These are phyloP conservation scores for Pisolithus marmoratus DNA, from an alignment of 768 basidiomycete species.

Conservation along the genomic window DNA sequence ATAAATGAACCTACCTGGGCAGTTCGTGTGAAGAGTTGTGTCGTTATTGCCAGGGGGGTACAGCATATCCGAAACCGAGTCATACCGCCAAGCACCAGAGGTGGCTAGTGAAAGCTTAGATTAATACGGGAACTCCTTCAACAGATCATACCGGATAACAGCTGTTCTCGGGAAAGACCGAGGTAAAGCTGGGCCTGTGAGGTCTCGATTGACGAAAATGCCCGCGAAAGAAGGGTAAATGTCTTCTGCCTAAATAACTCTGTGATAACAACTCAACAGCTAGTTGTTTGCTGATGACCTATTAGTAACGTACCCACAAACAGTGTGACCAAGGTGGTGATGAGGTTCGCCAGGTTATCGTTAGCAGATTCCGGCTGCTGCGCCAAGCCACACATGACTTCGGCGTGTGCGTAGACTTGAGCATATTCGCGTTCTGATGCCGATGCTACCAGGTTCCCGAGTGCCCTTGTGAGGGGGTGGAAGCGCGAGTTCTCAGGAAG, in stretches of 20 bases:
- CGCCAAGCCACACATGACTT: constrained; percentile 36
- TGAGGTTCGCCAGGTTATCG: constrained; percentile 38
- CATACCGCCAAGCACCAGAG: constrained; percentile 46
- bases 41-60: constrained; percentile 26
- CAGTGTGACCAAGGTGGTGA: constrained; percentile 37
- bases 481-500: constrained; percentile 43
- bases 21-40: constrained; percentile 2
- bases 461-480: constrained; percentile 41
- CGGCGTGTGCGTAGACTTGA: constrained; percentile 47
- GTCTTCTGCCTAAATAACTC: constrained; percentile 57
- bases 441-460: constrained; percentile 44
- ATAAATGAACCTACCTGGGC: constrained; percentile 2
- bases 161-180: constrained; percentile 34
- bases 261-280: constrained; percentile 19
- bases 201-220: constrained; percentile 59
- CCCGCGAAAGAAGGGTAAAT: constrained; percentile 49
- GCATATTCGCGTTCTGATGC: constrained; percentile 51
- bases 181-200: constrained; percentile 53
- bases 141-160: constrained; percentile 25
- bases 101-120: constrained; percentile 32
- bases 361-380: constrained; percentile 41
- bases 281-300: background rate
- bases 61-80: constrained; percentile 40
- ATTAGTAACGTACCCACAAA: constrained; percentile 46
- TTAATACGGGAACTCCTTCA: background rate